Conservation (phyloP, 495 filamentous ascomycete species). For the Amphirosellinia nigrospora region DNA sequence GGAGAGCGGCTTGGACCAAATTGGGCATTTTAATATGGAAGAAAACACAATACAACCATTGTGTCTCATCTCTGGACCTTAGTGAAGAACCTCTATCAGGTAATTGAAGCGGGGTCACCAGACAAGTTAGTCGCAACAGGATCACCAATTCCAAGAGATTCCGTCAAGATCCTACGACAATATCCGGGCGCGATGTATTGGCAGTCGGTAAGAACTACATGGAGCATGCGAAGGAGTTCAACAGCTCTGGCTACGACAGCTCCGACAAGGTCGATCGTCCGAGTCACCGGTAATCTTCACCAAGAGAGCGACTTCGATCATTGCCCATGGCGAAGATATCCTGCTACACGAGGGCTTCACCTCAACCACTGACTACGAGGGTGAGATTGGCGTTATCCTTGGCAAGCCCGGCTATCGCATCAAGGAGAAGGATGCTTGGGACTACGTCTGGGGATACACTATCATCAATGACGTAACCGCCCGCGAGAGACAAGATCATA, state of each 20-base stretch:
- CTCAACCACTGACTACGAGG: conserved; percentile 60
- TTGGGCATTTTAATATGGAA: conserved; percentile 55
- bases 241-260: conserved; percentile 57
- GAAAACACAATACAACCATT: conserved; percentile 53
- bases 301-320: conserved; percentile 61
- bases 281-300: conserved; percentile 52
- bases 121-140: conserved; percentile 37
- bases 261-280: conserved; percentile 55
- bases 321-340: conserved; percentile 47
- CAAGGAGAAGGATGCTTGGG: conserved; percentile 51
- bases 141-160: conserved; percentile 44
- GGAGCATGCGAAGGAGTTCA: conserved; percentile 48
- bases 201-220: conserved; percentile 63
- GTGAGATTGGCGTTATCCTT: conserved; percentile 63
- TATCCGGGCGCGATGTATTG: conserved; percentile 58
- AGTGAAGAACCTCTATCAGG: conserved; percentile 54
- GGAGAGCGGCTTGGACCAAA: conserved; percentile 35
- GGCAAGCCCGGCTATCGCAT: conserved; percentile 57
- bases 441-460: conserved; percentile 63
- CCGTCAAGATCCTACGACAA: conserved; percentile 51
- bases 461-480: conserved; percentile 65
- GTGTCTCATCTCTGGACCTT: conserved; percentile 53
- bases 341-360: conserved; percentile 57
- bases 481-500: conserved; percentile 62
- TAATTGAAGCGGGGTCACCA: conserved; percentile 53